Evolutionary conservation across 75 land plant species (phyloP).

Genomic region (Azolla pinnata): DNA sequence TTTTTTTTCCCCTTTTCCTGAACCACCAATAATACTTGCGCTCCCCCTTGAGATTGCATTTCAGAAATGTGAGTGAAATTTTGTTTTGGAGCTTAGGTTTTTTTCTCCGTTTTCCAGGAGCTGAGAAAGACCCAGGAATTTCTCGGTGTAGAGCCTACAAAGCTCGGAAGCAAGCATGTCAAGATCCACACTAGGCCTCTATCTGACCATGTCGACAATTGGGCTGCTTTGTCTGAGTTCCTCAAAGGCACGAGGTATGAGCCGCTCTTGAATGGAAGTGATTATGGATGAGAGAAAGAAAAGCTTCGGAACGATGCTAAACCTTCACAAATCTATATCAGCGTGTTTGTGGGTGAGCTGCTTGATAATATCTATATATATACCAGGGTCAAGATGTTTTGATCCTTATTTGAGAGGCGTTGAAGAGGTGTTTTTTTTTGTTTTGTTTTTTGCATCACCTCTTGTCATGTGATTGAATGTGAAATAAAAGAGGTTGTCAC

Average conservation of each 20-base stretch:
- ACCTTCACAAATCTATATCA: background rate
- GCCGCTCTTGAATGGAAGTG: background rate
- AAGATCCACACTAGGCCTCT: constrained; percentile 6
- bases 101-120: no score
- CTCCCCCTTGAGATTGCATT: no score
- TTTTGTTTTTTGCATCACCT: no score
- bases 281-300: background rate
- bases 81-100: no score
- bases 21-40: no score
- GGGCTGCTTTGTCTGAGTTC: background rate
- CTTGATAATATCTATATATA: background rate
- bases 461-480: no score
- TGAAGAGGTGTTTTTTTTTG: no score
- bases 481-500: no score
- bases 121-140: constrained; percentile 4
- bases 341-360: background rate
- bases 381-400: constrained; percentile 2
- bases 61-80: no score
- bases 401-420: no score
- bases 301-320: background rate
- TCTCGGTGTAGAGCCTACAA: background rate
- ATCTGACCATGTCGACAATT: background rate
- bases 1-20: background rate
- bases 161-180: constrained; percentile 6
- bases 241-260: constrained; percentile 5